These are phyloP conservation scores for Clonostachys rhizophaga DNA, from an alignment of 2,329 filamentous ascomycete species.

Conservation along the genomic window DNA sequence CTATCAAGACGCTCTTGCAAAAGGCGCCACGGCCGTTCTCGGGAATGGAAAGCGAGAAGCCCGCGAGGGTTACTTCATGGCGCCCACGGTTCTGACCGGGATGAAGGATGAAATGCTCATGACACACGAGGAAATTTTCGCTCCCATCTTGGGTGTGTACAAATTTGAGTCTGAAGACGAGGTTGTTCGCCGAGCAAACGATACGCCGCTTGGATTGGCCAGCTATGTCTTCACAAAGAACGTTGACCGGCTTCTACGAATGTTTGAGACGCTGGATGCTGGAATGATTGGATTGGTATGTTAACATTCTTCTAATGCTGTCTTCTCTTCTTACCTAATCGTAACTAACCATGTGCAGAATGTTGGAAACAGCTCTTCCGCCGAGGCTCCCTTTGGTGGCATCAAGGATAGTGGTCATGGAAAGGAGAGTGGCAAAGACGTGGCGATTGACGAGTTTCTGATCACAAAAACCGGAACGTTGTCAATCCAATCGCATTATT, in stretches of 20 bases:
- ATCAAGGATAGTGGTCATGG: constrained; percentile 25
- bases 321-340: background rate
- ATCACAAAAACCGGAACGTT: constrained; percentile 1
- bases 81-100: constrained; percentile 63
- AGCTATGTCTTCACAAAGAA: constrained; percentile 64
- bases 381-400: constrained; percentile 23
- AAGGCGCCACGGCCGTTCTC: constrained; percentile 54
- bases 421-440: constrained; percentile 21
- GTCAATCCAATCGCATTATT: background rate
- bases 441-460: constrained; percentile 3
- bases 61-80: constrained; percentile 59
- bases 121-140: constrained; percentile 67
- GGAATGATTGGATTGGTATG: constrained; percentile 25
- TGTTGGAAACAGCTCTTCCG: constrained; percentile 47
- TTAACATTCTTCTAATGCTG: background rate
- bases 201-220: constrained; percentile 63
- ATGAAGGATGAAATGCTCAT: constrained; percentile 65
- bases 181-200: constrained; percentile 62
- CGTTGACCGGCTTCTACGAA: constrained; percentile 30
- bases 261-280: constrained; percentile 44
- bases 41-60: constrained; percentile 56
- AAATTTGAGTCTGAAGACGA: constrained; percentile 67
- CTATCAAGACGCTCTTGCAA: constrained; percentile 59
- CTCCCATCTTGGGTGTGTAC: constrained; percentile 65
- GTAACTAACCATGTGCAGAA: background rate